Evolutionary conservation across 1,284 basidiomycete genomes (phyloP), one percentile per base, ranked within the genome.

Genomic region (Heterobasidion occidentale): DNA sequence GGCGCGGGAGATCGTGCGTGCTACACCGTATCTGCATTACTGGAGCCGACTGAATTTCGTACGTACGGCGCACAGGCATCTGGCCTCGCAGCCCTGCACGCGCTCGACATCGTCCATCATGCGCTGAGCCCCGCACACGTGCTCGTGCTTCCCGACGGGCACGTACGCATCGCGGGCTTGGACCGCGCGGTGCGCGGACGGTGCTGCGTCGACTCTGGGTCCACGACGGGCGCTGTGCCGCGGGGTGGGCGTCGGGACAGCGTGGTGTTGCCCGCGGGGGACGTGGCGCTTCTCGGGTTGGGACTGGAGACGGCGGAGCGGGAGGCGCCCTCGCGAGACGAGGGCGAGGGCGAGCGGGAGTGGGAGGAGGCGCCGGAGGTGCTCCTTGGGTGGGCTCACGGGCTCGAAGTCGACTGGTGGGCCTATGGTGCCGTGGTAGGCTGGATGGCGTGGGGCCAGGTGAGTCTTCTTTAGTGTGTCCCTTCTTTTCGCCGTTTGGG

Each of bases 361-460:
- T 62, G 60, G 60, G 53, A 57, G 20, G 53, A 60, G 19, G 58
- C 61, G 19, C 61, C 61, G 4, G 61, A 62, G 49, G 46, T 60
- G 51, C 51, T 62, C 27, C 35, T 60, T 15, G 61, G 60, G 38
- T 60, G 55, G 58, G 56, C 62, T 33, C 52, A 55, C 34, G 61
- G 61, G 4, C 48, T 46, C 11, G 58, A 62, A 53, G 61, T 56
- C 20, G 61, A 62, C 35, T 59, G 54, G 55, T 62, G 61, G 61
- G 58, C 58, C 7, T 60, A 58, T 17, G 61, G 61, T 0, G 45
- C 57, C 44, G 52, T 62, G 14, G 34, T 62, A 12, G 42, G 56
- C 44, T 62, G 60, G 60, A 59, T 62, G 55, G 57, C 52, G 9
- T 55, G 49, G 14, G 61, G 61, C 42, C 56, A 56, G 55, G 61